Base-by-base conservation (phyloP, 2,329 filamentous ascomycete genomes). In the Aspergillus sclerotialis region DNA sequence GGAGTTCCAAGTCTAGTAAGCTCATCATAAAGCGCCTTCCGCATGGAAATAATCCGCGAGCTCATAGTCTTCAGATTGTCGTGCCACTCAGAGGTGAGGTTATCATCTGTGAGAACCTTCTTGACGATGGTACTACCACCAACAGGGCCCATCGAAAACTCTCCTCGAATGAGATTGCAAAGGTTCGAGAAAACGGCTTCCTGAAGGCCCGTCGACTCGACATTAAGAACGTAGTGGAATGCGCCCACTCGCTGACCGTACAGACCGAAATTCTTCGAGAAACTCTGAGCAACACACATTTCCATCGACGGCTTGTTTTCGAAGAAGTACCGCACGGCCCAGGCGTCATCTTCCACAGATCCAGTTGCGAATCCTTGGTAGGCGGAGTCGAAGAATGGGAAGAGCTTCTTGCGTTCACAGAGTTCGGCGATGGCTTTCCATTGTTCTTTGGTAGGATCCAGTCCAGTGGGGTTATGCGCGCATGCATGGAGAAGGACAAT, bases 331-430 rank as follows among this genome's bases (percentile, higher is more conserved):
- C 86, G 83, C 43, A 96, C 80, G 10, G 90, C 86, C 71, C 81
- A 87, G 42, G 85, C 87, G 58, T 98, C 92, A 39, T 81, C 78
- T 50, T 78, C 76, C 23, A 94, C 75, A 56, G 92, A 82, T 32
- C 92, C 92, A 3, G 90, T 93, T 2, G 90, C 90, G 57, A 96
- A 98, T 29, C 92, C 92, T 67, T 96, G 92, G 70, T 98, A 98
- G 36, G 90, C 90, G 40, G 80, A 87, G 71, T 98, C 92, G 65
- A 98, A 96, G 76, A 96, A 95, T 49, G 90, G 90, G 68, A 96
- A 94, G 63, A 94, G 85, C 46, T 78, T 79, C 72, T 85, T 92
- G 55, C 76, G 65, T 55, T 78, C 77, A 60, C 95, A 81, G 28
- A 95, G 61, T 28, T 74, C 67, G 32, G 88, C 87, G 40, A 96